Evolutionary conservation across 1,139 yeast species (phyloP), one percentile per base, ranked within the genome.

Genomic region (Candida neerlandica): DNA sequence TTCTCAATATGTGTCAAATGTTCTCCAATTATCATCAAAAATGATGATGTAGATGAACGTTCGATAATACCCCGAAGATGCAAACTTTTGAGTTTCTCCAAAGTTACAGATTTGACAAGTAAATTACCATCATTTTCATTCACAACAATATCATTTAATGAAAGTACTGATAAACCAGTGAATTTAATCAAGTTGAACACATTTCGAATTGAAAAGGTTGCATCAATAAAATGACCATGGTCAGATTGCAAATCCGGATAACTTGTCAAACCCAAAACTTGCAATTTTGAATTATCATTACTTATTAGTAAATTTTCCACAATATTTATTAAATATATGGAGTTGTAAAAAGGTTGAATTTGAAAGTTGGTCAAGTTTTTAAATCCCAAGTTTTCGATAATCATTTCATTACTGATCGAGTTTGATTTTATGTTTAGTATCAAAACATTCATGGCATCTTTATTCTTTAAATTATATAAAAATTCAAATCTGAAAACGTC

Each of bases 401-500:
- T 63, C 62, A 32, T 51, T 52, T 10, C 61, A 45, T 46, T 61
- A 61, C 45, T 61, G 56, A 51, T 63, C 58, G 51, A 59, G 60
- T 44, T 37, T n/a, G 41, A 37, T 15, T 63, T 64, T 5, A 69
- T 60, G 48, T 69, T 67, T 34, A 72, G 48, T 3, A 59, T 54
- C 26, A 73, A 55, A 1, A 64, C 54, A 10, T 51, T 51, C 1
- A 73, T 34, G 2, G 55, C 34, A 2, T 49, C 45, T 21, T 54
- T 58, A 42, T 59, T 56, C 2, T 69, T 69, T 30, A 73, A 48
- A 18, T 46, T 38, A 19, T 51, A 40, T 41, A 73, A 57, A 47
- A 61, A 68, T 16, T 62, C 63, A 15, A 70, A 54, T n/a, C 65
- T 57, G 51, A 75, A 71, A 45, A 67, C 67, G 43, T 67, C 69